Evolutionary conservation across 139 green algal genomes (phyloP).

Genomic region (Protoeuglena noctilucae): DNA sequence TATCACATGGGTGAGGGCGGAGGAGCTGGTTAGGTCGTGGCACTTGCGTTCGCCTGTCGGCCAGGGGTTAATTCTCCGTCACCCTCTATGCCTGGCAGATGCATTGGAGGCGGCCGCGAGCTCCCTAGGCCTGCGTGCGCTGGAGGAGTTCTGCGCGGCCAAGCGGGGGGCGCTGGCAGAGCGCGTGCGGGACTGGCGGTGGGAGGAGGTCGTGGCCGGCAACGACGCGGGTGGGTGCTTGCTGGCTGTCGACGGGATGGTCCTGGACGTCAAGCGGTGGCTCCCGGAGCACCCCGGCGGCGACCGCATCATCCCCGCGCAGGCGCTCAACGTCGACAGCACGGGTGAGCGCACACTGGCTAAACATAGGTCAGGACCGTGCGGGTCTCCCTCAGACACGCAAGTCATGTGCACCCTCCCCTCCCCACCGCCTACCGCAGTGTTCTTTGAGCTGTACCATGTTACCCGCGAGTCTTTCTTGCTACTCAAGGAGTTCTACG

Average conservation of each 20-base stretch:
- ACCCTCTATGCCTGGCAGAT: no score
- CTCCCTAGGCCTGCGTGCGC: constrained; percentile 18
- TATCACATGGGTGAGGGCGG: constrained; percentile 21
- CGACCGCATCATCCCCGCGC: constrained; percentile 42
- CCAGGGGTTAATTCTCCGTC: no score
- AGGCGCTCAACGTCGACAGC: constrained; percentile 45
- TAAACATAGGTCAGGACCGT: no score
- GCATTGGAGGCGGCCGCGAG: no score
- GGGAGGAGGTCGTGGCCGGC: constrained; percentile 23
- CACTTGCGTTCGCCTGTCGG: no score
- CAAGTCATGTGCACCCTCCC: no score
- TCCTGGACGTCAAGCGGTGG: constrained; percentile 51
- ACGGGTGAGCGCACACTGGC: no score
- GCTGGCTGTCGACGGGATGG: constrained; percentile 46
- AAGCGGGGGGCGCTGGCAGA: constrained; percentile 13
- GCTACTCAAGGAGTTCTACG: constrained; percentile 50
- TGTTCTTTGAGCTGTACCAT: constrained; percentile 50
- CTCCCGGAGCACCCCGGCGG: constrained; percentile 54
- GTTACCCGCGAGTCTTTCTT: constrained; percentile 40
- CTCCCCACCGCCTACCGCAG: no score
- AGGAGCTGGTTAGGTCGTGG: no score
- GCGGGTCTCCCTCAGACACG: no score
- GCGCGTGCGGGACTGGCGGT: constrained; percentile 21
- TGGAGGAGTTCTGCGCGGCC: constrained; percentile 3
- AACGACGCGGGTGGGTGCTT: constrained; percentile 28